Evolutionary conservation across 805 yeast genomes (phyloP).

Genomic region (Priceomyces haplophilus): DNA sequence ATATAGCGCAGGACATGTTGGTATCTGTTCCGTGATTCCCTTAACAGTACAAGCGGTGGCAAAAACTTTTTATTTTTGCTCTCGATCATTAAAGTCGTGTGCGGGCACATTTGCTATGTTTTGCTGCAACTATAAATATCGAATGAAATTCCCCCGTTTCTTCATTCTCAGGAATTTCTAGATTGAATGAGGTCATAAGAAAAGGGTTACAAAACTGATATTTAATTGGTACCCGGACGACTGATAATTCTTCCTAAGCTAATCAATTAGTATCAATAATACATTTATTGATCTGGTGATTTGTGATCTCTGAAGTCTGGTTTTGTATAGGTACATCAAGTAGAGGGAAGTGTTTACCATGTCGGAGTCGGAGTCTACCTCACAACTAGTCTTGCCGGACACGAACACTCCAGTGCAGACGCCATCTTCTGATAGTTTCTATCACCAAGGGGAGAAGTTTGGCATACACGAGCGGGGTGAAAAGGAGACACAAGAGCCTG

Average conservation of each 20-base stretch:
- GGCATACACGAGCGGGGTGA: constrained; percentile 11
- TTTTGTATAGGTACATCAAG: background rate
- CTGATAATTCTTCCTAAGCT: constrained; percentile 1
- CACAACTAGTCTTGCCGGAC: constrained; percentile 19
- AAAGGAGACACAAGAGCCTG: constrained; percentile 16
- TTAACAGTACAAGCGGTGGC: constrained; percentile 4
- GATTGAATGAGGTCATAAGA: constrained; percentile 9
- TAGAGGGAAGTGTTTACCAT: constrained; percentile 10
- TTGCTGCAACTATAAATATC: constrained; percentile 8
- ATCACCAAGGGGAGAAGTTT: constrained; percentile 18
- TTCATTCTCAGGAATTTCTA: constrained; percentile 4
- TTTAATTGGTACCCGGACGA: constrained; percentile 4
- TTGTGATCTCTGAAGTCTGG: constrained; percentile 1
- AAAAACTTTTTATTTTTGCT: constrained; percentile 4
- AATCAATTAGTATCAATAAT: background rate
- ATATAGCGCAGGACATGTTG: no score
- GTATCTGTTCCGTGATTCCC: no score
- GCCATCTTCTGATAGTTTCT: constrained; percentile 31
- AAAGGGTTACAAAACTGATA: constrained; percentile 2
- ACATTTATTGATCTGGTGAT: background rate
- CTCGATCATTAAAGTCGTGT: constrained; percentile 7
- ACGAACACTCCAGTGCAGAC: constrained; percentile 40
- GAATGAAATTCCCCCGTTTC: constrained; percentile 9
- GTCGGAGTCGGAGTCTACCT: constrained; percentile 22
- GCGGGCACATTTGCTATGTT: constrained; percentile 2